A percentile compares a stretch with the other conserved stretches of the same genome.
phyloP scores from a whole-genome alignment of 164 flowering plant species.

The Aristolochia fimbriata region DNA sequence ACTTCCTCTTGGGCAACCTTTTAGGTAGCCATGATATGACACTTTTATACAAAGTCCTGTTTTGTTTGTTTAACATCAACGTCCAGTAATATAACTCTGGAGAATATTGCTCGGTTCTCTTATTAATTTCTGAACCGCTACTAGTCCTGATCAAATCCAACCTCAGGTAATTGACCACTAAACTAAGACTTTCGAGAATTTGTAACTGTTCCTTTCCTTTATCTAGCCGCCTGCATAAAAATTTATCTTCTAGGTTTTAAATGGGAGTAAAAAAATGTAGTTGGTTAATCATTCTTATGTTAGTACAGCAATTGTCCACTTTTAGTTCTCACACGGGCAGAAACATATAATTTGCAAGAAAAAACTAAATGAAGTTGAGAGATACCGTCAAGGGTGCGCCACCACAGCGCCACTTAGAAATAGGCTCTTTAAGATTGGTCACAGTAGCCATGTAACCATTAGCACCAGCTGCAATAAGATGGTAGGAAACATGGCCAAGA shows the following conservation, averaged over 20 bases:
- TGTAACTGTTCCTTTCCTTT: too few relatives aligned
- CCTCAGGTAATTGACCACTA: too few relatives aligned
- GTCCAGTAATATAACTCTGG: too few relatives aligned
- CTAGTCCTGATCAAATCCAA: too few relatives aligned
- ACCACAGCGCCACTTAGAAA: constrained; percentile 17
- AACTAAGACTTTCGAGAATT: too few relatives aligned
- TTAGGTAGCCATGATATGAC: too few relatives aligned
- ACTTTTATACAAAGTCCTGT: too few relatives aligned
- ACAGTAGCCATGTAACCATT: constrained; percentile 24
- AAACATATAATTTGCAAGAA: not conserved
- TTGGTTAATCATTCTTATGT: not conserved
- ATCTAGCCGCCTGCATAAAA: not conserved
- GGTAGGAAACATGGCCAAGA: constrained; percentile 22
- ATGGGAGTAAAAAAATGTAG: not conserved
- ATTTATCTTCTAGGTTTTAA: not conserved
- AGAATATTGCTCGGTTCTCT: too few relatives aligned
- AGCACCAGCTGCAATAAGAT: constrained; percentile 16
- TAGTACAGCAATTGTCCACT: not conserved
- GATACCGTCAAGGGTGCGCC: constrained; percentile 19
- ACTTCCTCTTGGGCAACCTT: too few relatives aligned
- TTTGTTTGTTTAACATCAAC: too few relatives aligned
- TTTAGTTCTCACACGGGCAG: not conserved
- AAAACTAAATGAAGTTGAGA: not conserved
- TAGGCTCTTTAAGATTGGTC: constrained; percentile 15
- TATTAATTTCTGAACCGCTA: too few relatives aligned